phyloP scores from a whole-genome alignment of 176 grass and related monocot species.

The Musa acuminata region DNA sequence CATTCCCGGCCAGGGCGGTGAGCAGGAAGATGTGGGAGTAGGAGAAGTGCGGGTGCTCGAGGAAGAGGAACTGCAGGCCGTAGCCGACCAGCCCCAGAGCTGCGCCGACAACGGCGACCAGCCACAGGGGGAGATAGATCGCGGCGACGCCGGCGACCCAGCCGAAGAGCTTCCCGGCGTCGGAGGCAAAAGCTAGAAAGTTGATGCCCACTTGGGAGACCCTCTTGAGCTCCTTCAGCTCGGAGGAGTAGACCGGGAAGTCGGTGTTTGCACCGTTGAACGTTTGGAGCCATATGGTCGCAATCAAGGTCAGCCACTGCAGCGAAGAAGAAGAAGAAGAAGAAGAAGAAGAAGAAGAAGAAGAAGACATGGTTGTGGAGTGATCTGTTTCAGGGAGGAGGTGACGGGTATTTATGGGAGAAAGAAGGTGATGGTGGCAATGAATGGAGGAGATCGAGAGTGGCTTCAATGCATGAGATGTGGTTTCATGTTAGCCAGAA shows the following conservation, averaged over 20 bases:
- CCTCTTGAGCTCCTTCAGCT: slow-evolving; percentile 66
- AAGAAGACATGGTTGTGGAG: slow-evolving; percentile 26
- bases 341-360: too few relatives aligned
- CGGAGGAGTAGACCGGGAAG: slow-evolving; percentile 88
- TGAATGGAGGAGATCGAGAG: slow-evolving; percentile 6
- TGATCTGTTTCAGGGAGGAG: not conserved
- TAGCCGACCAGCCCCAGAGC: slow-evolving; percentile 63
- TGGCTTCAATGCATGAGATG: slow-evolving; percentile 26
- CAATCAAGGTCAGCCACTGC: slow-evolving; percentile 83
- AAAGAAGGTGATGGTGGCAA: not conserved
- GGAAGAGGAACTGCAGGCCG: slow-evolving; percentile 76
- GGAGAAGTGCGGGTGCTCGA: slow-evolving; percentile 31
- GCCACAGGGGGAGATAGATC: slow-evolving; percentile 59
- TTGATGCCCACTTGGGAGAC: slow-evolving; percentile 88
- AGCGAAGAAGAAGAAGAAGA: slow-evolving; percentile 22
- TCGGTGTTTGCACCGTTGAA: slow-evolving; percentile 86
- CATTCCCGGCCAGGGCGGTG: slow-evolving; percentile 76
- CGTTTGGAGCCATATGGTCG: slow-evolving; percentile 85
- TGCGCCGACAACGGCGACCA: slow-evolving; percentile 48
- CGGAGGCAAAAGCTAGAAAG: slow-evolving; percentile 87
- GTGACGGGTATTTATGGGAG: slow-evolving; percentile 33
- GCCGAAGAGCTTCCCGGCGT: slow-evolving; percentile 83
- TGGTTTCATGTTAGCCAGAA: slow-evolving; percentile 45
- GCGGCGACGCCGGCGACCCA: slow-evolving; percentile 76
- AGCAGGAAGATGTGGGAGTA: slow-evolving; percentile 84